Evolutionary conservation across 495 filamentous ascomycete genomes (phyloP), one percentile per base, ranked within the genome.

Genomic region (Sordaria brevicollis): DNA sequence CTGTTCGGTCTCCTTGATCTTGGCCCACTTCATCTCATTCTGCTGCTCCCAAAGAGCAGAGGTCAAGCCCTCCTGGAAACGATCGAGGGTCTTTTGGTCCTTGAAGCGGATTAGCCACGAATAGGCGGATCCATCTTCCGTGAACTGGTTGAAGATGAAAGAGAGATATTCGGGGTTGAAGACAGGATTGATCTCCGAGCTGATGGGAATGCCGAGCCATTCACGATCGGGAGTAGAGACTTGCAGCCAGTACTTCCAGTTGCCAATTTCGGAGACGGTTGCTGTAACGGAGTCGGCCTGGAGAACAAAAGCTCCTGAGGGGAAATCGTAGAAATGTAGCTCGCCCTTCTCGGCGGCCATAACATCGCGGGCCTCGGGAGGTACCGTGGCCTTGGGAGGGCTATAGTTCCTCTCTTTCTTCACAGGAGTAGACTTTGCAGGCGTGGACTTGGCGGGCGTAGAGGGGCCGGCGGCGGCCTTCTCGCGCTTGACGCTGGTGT

Each of bases 131-230:
- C 94, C 93, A 79, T 97, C 92, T 17, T 90, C 86, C 8, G 89
- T 84, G 75, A 96, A 98, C 76, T 97, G 93, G 76, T 98, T 98
- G 85, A 99, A 99, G 76, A 99, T 97, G 80, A 98, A 97, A 2
- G 95, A 97, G 21, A 97, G 84, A 72, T 92, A 97, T 80, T 98
- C 95, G 72, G 97, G 98, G 81, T 97, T 98, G 85, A 99, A 99
- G 37, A 99, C 95, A 0, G 95, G 96, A 75, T 99, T 99, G 76
- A 98, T 91, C 73, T 98, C 96, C 5, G 90, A 89, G 33, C 92
- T 82, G 19, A 99, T 88, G 21, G 88, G 86, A 73, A 96, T 92
- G 29, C 93, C 94, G 8, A 99, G 83, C 95, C 95, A 97, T 43
- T 94, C 89, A 70, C 87, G 89, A 19, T 93, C 89, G 31, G 83